Conservation (phyloP, 2,329 filamentous ascomycete species). For the Cladosporium halotolerans region DNA sequence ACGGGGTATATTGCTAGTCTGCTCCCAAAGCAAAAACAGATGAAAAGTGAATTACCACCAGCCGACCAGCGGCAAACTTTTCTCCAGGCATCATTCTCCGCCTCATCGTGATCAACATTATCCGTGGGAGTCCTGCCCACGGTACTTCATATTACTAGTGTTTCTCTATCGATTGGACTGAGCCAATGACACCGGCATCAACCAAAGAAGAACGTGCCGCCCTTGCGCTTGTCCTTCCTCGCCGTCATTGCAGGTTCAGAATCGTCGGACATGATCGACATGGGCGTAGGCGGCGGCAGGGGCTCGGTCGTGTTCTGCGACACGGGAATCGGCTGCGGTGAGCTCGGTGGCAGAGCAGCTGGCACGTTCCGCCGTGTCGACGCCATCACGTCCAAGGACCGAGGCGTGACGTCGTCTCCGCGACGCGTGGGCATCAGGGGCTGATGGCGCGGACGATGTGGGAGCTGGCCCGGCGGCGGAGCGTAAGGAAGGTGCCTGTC, state of each 20-base stretch:
- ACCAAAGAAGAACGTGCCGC: not conserved
- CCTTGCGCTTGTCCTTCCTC: not conserved
- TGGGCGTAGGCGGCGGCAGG: not conserved
- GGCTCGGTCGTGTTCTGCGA: slow-evolving; percentile 1
- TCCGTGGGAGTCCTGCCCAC: not conserved
- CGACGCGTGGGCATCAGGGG: not conserved
- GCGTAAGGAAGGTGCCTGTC: not conserved
- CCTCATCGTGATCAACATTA: not conserved
- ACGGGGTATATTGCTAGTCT: slow-evolving; percentile 1
- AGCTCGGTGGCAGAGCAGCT: not conserved
- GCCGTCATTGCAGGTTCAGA: not conserved
- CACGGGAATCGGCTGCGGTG: not conserved
- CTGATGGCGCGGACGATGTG: not conserved
- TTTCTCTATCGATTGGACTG: not conserved
- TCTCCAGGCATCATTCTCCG: not conserved
- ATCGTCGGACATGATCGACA: not conserved
- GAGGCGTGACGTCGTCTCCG: not conserved
- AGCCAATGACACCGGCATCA: not conserved
- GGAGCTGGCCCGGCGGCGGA: not conserved
- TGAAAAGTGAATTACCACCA: not conserved
- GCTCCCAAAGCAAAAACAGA: not conserved
- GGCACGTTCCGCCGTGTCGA: not conserved
- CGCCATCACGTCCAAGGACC: not conserved
- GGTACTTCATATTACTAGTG: not conserved
- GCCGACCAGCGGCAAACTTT: slow-evolving; percentile 1